Evolutionary conservation across 2,329 filamentous ascomycete genomes (phyloP), one percentile per base, ranked within the genome.

Genomic region (Ophiosphaerella narmari): DNA sequence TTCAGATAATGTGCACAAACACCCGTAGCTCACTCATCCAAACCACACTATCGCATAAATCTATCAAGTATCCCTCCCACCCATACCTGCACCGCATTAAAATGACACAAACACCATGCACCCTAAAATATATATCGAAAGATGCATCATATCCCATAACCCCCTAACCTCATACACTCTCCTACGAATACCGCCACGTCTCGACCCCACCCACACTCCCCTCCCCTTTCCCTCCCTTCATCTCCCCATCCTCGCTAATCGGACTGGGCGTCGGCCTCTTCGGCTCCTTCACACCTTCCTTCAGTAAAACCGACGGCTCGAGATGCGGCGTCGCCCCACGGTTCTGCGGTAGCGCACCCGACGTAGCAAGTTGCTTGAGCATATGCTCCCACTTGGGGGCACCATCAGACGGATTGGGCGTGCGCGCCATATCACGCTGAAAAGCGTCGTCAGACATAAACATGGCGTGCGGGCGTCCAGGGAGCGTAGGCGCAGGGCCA

Each of bases 361-460:
- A 55, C 5, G 62, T 62, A 18, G 59, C 58, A 4, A 72, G 55
- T 34, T 69, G 63, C 46, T 71, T 69, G 24, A 72, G 55, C 67
- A 68, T 69, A 32, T 62, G 60, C 38, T 73, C 68, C 65, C 68
- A 72, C 34, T 67, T 70, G 4, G 63, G 63, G 24, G 61, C 53
- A 29, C 57, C 58, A 12, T 54, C 60, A 7, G 58, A 39, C 3
- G 63, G 52, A 16, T 59, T 51, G 4, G 59, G 55, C 12, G 63
- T 60, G 33, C 62, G 63, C 33, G 59, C 60, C 24, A 76, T 65
- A 42, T 77, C 74, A 31, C 70, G 67, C 49, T 75, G 74, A 36
- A 79, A 79, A 2, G 77, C 75, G 42, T 76, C 72, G 11, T 75
- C 57, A 2, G 75, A 77, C 48, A 77, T 75, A 51, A 78, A 77